phyloP scores from a whole-genome alignment of 176 grass and related monocot genomes.

The Avena eriantha region DNA sequence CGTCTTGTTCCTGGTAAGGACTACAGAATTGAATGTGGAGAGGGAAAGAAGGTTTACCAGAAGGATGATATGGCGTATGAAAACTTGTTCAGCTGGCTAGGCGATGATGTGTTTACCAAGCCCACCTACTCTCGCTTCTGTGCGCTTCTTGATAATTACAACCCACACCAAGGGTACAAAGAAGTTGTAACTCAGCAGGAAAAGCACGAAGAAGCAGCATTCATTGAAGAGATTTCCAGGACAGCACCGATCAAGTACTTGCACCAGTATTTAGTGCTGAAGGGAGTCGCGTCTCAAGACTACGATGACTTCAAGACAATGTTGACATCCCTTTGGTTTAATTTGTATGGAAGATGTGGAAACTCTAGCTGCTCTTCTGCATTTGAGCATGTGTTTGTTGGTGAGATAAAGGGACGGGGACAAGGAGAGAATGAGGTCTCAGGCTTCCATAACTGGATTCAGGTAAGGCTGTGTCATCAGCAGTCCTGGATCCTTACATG shows the following conservation, averaged over 20 bases:
- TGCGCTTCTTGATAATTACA: slow-evolving; percentile 96
- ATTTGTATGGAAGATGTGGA: slow-evolving; percentile 89
- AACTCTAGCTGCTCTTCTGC: slow-evolving; percentile 71
- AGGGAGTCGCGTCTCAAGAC: slow-evolving; percentile 55
- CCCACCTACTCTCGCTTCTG: slow-evolving; percentile 83
- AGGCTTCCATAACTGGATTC: slow-evolving; percentile 99
- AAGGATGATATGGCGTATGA: slow-evolving; percentile 81
- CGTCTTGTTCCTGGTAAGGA: slow-evolving; percentile 81
- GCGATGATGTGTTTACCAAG: slow-evolving; percentile 59
- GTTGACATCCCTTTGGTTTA: slow-evolving; percentile 83
- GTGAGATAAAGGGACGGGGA: slow-evolving; percentile 75
- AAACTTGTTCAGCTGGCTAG: slow-evolving; percentile 74
- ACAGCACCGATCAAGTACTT: slow-evolving; percentile 87
- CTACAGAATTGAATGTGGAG: slow-evolving; percentile 78
- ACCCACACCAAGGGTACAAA: slow-evolving; percentile 80
- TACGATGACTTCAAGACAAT: slow-evolving; percentile 81
- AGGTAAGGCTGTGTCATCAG: slow-evolving; percentile 58
- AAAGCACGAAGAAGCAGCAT: slow-evolving; percentile 85
- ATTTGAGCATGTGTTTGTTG: slow-evolving; percentile 99
- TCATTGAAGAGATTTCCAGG: slow-evolving; percentile 96
- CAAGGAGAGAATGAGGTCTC: slow-evolving; percentile 77
- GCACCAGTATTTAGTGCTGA: slow-evolving; percentile 73
- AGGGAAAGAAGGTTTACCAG: slow-evolving; percentile 93
- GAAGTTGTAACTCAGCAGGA: slow-evolving; percentile 89
- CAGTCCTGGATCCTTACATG: background rate